phyloP scores from a whole-genome alignment of 1,284 basidiomycete genomes.

The Ustilago shanxiensis region DNA sequence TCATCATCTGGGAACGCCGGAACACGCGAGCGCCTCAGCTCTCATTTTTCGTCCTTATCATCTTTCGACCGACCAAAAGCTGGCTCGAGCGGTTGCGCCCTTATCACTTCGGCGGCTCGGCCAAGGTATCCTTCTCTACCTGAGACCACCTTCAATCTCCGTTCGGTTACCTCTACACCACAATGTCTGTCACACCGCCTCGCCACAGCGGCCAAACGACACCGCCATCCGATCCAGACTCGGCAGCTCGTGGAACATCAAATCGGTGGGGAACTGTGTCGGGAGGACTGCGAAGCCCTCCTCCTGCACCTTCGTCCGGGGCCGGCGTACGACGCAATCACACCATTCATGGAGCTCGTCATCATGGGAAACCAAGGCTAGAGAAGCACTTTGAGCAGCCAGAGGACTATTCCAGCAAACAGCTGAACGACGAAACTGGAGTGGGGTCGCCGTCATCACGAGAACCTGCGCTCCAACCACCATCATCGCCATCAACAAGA shows the following conservation, averaged over 20 bases:
- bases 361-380: conserved; percentile 46
- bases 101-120: neutral
- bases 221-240: conserved; percentile 12
- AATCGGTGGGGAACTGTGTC: conserved; percentile 48
- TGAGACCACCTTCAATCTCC: neutral
- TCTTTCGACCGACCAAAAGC: too few species aligned
- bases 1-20: too few species aligned
- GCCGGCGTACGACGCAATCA: conserved; percentile 49
- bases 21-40: too few species aligned
- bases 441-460: neutral
- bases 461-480: conserved; percentile 9
- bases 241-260: conserved; percentile 9
- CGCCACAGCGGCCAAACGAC: conserved; percentile 7
- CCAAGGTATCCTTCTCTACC: neutral
- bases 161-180: neutral
- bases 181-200: conserved; percentile 43
- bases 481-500: conserved; percentile 21
- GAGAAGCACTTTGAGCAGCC: conserved; percentile 58
- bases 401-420: conserved; percentile 15
- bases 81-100: too few species aligned
- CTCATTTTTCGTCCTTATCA: too few species aligned
- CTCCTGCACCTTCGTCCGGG: conserved; percentile 46
- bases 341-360: conserved; percentile 47
- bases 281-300: conserved; percentile 41
- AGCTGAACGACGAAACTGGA: neutral